Base-by-base conservation (phyloP, 495 filamentous ascomycete species). In the Hyaloscypha bicolor region DNA sequence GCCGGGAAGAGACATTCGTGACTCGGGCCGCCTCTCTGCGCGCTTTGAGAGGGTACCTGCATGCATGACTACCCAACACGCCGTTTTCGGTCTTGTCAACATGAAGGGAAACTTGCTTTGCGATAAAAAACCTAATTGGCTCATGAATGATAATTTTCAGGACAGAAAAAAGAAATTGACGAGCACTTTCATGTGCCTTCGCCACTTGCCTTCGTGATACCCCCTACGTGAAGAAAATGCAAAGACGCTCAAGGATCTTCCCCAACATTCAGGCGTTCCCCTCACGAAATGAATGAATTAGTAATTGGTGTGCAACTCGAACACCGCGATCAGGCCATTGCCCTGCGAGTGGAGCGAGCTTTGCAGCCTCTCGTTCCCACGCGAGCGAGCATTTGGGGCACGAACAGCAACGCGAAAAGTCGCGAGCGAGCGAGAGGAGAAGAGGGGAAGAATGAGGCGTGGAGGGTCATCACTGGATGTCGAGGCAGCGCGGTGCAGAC, bases 51-150 rank as follows among this genome's bases (percentile, higher is more conserved):
- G 42, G 25, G 69, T 72, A 66, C 69, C 69, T 72, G 69, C 69
- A 72, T 72, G 69, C 69, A 72, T 65, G 52, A 35, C 35, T 66
- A 63, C 69, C 69, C 65, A 53, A 71, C 25, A 64, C 30, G n/a
- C 42, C 42, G 42, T 48, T 48, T 48, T 48, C 42, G 42, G 42
- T 19, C 42, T 48, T 19, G 42, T 14, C 16, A 48, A 48, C 42
- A 48, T 14, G 42, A 48, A 19, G 4, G 42, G 16, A 19, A 48
- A 48, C 42, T 48, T 48, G 42, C 42, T 48, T 48, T 48, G 42
- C 35, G 42, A 4, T 11, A 48, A 48, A 6, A 12, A 4, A 48
- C 8, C 1, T 48, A 48, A 48, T 48, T 48, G 42, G 42, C 42
- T 48, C 11, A 14, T 16, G 4, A 37, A 14, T 48, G 16, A 19